phyloP scores from a whole-genome alignment of 2,329 filamentous ascomycete genomes.

The Fulvia fulva region DNA sequence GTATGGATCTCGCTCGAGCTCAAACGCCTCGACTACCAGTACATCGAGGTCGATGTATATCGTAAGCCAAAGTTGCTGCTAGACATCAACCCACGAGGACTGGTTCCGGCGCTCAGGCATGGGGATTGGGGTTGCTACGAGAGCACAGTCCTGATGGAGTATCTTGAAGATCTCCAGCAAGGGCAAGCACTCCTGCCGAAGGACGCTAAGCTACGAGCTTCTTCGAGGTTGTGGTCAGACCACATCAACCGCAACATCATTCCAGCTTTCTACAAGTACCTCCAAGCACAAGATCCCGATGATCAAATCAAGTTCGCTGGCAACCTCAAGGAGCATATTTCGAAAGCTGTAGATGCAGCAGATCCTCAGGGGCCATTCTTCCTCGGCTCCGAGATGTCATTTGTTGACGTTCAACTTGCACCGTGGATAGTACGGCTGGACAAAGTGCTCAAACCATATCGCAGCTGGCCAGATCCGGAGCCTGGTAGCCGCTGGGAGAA shows the following conservation, averaged over 20 bases:
- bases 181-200: slow-evolving; percentile 61
- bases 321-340: slow-evolving; percentile 63
- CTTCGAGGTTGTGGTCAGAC: slow-evolving; percentile 74
- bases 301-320: slow-evolving; percentile 58
- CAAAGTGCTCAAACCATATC: slow-evolving; percentile 61
- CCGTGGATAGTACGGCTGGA: slow-evolving; percentile 69
- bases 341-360: slow-evolving; percentile 56
- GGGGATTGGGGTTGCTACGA: slow-evolving; percentile 80
- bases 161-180: slow-evolving; percentile 70
- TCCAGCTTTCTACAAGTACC: slow-evolving; percentile 69
- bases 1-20: slow-evolving; percentile 85
- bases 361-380: slow-evolving; percentile 66
- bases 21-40: slow-evolving; percentile 76
- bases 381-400: slow-evolving; percentile 46
- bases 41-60: slow-evolving; percentile 80
- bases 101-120: slow-evolving; percentile 73
- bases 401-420: slow-evolving; percentile 72
- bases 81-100: slow-evolving; percentile 70
- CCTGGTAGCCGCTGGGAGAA: slow-evolving; percentile 61
- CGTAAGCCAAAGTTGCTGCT: slow-evolving; percentile 66
- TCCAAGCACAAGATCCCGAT: slow-evolving; percentile 59
- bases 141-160: slow-evolving; percentile 79
- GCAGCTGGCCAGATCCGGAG: slow-evolving; percentile 63
- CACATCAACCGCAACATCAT: slow-evolving; percentile 77
- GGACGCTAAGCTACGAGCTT: slow-evolving; percentile 64